Base-by-base conservation (phyloP, 495 filamentous ascomycete species). In the Massariosphaeria phaeospora region DNA sequence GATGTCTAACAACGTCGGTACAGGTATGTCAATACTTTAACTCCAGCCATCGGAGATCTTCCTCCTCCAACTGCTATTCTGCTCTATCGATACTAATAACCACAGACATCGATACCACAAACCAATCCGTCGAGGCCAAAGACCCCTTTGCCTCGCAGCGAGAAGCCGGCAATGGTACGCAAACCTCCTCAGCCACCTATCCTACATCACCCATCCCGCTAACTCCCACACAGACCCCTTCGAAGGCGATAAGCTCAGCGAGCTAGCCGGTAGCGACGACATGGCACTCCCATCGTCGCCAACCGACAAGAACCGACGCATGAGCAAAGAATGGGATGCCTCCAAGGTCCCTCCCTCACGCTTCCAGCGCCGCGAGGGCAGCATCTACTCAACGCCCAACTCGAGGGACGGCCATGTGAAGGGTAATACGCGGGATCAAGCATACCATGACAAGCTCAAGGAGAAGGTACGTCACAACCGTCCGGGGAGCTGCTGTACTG, bases 361-460 rank as follows among this genome's bases (percentile, higher is more conserved):
- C 30, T 84, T 84, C 72, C 80, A 83, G 62, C 79, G 80, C 70
- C 73, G 76, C 65, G 77, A 83, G 68, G 80, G 80, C 46, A 79
- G 76, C 64, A 79, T 83, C 70, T 81, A 78, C 67, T 76, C 78
- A 36, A 81, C 79, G 20, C 80, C 77, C 12, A 62, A 63, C 51
- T 77, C 75, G 21, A 73, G 80, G 43, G 80, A 83, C 64, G 78
- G 76, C 30, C 79, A 81, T 61, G 65, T 80, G 31, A 76, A 57
- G 44, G 56, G 55, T 15, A 40, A 35, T 10, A 34, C 38, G 24
- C 43, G 62, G 33, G 65, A 68, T 52, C 48, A 65, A 39, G 64
- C 66, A 12, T 70, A 66, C 48, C 52, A 45, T 15, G 67, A 69
- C 17, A 70, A 70, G 66, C 48, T 70, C 23, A 70, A 69, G 64